phyloP scores from a whole-genome alignment of 2,329 filamentous ascomycete genomes.

The Orbilia oligospora region DNA sequence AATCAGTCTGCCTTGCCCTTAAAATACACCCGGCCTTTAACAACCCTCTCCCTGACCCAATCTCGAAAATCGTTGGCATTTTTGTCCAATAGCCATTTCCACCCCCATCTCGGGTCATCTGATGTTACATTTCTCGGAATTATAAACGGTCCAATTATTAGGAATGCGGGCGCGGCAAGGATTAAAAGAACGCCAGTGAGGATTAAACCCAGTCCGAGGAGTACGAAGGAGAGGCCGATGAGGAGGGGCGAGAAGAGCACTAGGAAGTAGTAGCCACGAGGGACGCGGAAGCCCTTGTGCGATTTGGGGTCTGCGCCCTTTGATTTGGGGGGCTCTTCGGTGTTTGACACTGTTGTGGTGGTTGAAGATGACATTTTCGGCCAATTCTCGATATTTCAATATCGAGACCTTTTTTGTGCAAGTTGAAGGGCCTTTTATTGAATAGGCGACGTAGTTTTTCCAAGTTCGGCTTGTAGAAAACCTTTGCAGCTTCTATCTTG shows the following conservation, averaged over 20 bases:
- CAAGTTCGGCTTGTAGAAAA: too few species aligned
- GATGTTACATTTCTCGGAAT: constrained; percentile 52
- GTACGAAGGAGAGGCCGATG: constrained; percentile 45
- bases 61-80: constrained; percentile 41
- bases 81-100: constrained; percentile 55
- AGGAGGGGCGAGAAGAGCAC: constrained; percentile 54
- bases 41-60: constrained; percentile 40
- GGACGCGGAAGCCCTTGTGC: constrained; percentile 11
- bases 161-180: constrained; percentile 43
- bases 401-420: too few species aligned
- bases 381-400: background rate
- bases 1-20: constrained; percentile 20
- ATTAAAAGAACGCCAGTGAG: constrained; percentile 49
- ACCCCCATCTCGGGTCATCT: constrained; percentile 51
- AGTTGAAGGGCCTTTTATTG: too few species aligned
- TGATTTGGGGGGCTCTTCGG: background rate
- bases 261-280: constrained; percentile 55
- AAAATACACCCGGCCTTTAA: constrained; percentile 40
- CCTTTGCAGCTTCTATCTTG: too few species aligned
- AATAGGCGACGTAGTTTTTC: too few species aligned
- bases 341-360: constrained; percentile 24
- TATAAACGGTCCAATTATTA: constrained; percentile 48
- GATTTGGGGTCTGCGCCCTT: background rate
- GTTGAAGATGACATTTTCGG: constrained; percentile 34
- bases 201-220: constrained; percentile 39